Base-by-base conservation (phyloP, 2,329 filamentous ascomycete species). In the Pseudogymnoascus sp. region DNA sequence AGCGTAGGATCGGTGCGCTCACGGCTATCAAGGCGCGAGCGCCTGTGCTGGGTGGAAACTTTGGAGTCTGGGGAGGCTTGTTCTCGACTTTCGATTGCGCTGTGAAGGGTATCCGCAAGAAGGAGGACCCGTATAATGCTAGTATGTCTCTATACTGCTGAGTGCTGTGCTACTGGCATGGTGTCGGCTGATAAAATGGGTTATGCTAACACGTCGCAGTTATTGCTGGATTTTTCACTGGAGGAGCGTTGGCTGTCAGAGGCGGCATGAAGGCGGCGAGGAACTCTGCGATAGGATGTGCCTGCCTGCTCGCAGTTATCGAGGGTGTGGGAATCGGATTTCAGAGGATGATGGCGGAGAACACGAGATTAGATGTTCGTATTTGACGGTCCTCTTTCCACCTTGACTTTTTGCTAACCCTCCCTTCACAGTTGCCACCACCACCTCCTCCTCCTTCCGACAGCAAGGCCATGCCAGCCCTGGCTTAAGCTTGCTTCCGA, bases 111-210 rank as follows among this genome's bases (percentile, higher is more conserved):
- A 80, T 93, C 63, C 82, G 92, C 68, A 91, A 95, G 82, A 97
- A 97, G 87, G 95, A 99, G 77, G 95, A 97, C 75, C 92, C 95
- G 13, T 97, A 92, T 81, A 97, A 97, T 79, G 92, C 93, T 72
- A 97, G 79, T 82, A 78, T 59, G 80, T 79, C 35, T 40, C 4
- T 33, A 42, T 62, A 35, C 63, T 31, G 14, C 2, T 5, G 47
- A 16, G 24, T 31, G 47, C 47, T 50, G 24, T 53, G 47, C 47
- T 53, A 1, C 60, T 63, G 35, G 59, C 26, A 35, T 26, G 1
- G 6, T 33, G 16, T 5, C 11, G 16, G n/a, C 42, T 26, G 31
- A 16, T 24, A n/a, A 3, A 14, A 29, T 21, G 38, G 13, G 26
- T 21, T 26, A 53, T 65, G 60, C 68, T 71, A 63, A 67, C 61